A percentile compares a stretch with the other conserved stretches of the same genome.
These are phyloP conservation scores for Penicillium concentricum DNA, from an alignment of 2,329 filamentous ascomycete species.

Conservation along the genomic window DNA sequence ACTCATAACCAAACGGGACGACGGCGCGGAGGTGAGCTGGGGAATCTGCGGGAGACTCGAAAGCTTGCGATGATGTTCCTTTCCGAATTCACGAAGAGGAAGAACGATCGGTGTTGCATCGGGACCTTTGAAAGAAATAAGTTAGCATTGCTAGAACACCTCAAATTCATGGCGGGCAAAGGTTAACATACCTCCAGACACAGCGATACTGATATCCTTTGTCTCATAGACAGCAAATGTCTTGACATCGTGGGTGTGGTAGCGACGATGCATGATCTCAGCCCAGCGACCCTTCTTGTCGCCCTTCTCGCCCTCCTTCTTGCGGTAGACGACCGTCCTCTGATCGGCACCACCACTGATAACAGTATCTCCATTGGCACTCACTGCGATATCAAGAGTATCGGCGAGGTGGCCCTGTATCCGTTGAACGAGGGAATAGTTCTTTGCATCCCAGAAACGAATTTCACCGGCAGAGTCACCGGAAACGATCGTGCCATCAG, in stretches of 20 bases:
- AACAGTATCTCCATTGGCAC: slow-evolving; percentile 75
- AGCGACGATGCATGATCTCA: slow-evolving; percentile 79
- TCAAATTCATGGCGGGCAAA: not conserved
- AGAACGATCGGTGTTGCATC: slow-evolving; percentile 81
- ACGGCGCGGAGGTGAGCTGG: slow-evolving; percentile 69
- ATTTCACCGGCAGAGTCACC: slow-evolving; percentile 94
- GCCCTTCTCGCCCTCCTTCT: slow-evolving; percentile 49
- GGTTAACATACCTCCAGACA: slow-evolving; percentile 73
- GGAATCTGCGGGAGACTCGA: slow-evolving; percentile 80
- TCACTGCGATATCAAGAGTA: slow-evolving; percentile 81
- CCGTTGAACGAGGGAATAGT: slow-evolving; percentile 82
- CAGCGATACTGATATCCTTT: slow-evolving; percentile 76
- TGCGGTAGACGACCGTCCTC: slow-evolving; percentile 78
- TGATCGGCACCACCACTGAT: slow-evolving; percentile 91
- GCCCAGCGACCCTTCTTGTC: slow-evolving; percentile 68
- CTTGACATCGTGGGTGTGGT: slow-evolving; percentile 94
- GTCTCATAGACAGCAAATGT: slow-evolving; percentile 88
- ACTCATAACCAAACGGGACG: slow-evolving; percentile 73
- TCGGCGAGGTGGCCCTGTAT: slow-evolving; percentile 87
- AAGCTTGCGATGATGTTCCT: slow-evolving; percentile 77
- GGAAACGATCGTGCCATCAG: slow-evolving; percentile 86
- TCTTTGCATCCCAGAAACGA: slow-evolving; percentile 90
- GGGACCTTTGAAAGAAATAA: slow-evolving; percentile 57
- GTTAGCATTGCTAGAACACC: slow-evolving; percentile 31
- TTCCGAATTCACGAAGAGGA: slow-evolving; percentile 72